Evolutionary conservation across 768 basidiomycete genomes (phyloP), one percentile per base, ranked within the genome.

Genomic region (Collybia sordida): DNA sequence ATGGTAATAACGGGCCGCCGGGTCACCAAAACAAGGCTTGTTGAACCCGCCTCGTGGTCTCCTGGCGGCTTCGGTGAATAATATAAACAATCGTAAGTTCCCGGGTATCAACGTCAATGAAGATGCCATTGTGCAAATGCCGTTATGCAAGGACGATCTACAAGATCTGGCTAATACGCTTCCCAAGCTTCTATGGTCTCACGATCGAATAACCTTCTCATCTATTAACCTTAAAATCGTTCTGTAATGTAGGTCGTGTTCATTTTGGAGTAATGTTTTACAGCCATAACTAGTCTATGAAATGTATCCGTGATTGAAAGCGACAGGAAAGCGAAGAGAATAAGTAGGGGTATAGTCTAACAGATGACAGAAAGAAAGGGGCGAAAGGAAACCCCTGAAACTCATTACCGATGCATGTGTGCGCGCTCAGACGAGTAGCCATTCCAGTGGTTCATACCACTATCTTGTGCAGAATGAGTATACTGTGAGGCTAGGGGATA

Each of bases 381-480:
- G 47, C 35, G 49, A 31, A 42, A 49, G 36, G 15, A 21, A 31
- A 12, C 31, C 34, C 21, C 34, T 25, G 35, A n/a, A 31, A 12
- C 11, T 31, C 36, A 67, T 72, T 75, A 85, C 58, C 82, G 79
- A 62, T 83, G 83, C 31, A 85, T 67, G 53, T 79, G 80, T 6
- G 75, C 73, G 27, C 85, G 80, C 64, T 86, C 84, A 31, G 85
- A 80, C 41, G 84, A 83, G 50, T 86, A 86, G 4, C 72, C 61
- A 55, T 85, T 80, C 85, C 85, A 87, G 36, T 60, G 74, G 64
- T 84, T 80, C 64, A 85, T 74, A 47, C 72, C 69, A 56, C 66
- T 74, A 28, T 71, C 68, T 42, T 67, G 71, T 59, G 67, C 64
- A 15, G 69, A 67, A 58, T 76, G 73, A 37, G 79, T 67, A 54